Conservation (phyloP, 345 rosid species). For the Eucalyptus marginata region DNA sequence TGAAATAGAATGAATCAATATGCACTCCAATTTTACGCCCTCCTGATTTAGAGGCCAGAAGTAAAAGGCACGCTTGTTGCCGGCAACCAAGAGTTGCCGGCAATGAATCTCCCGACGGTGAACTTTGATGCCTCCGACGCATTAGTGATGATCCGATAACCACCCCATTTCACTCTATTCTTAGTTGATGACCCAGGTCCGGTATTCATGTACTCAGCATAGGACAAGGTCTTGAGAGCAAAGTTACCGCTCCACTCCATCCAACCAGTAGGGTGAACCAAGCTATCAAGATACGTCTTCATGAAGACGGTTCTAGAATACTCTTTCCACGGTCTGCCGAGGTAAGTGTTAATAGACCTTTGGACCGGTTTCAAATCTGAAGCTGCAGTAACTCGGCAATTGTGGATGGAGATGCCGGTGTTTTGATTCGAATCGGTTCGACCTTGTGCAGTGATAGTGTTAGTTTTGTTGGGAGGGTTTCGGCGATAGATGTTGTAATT, state of each 20-base stretch:
- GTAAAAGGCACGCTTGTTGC: slow-evolving; percentile 29
- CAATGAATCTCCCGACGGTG: slow-evolving; percentile 24
- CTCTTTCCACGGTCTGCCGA: slow-evolving; percentile 35
- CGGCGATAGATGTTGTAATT: slow-evolving; percentile 35
- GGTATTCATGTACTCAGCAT: slow-evolving; percentile 32
- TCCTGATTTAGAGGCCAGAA: slow-evolving; percentile 16
- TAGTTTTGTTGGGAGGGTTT: slow-evolving; percentile 26
- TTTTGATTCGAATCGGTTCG: slow-evolving; percentile 44
- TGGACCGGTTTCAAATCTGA: slow-evolving; percentile 23
- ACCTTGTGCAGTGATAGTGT: slow-evolving; percentile 34
- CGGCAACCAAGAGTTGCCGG: slow-evolving; percentile 34
- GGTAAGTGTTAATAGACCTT: slow-evolving; percentile 30
- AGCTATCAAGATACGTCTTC: slow-evolving; percentile 21
- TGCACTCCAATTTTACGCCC: neutral
- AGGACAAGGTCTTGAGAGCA: slow-evolving; percentile 31
- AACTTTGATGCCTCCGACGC: slow-evolving; percentile 28
- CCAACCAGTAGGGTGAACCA: slow-evolving; percentile 44
- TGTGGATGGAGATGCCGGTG: slow-evolving; percentile 41
- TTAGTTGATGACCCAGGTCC: slow-evolving; percentile 32
- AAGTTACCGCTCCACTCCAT: slow-evolving; percentile 34
- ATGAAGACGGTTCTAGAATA: slow-evolving; percentile 34
- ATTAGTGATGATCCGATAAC: slow-evolving; percentile 19
- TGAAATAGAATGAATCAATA: neutral
- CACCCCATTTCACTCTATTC: slow-evolving; percentile 24
- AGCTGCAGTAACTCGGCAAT: slow-evolving; percentile 30